Evolutionary conservation across 257 asterid species (phyloP).

Genomic region (Solanum ossicruentum): DNA sequence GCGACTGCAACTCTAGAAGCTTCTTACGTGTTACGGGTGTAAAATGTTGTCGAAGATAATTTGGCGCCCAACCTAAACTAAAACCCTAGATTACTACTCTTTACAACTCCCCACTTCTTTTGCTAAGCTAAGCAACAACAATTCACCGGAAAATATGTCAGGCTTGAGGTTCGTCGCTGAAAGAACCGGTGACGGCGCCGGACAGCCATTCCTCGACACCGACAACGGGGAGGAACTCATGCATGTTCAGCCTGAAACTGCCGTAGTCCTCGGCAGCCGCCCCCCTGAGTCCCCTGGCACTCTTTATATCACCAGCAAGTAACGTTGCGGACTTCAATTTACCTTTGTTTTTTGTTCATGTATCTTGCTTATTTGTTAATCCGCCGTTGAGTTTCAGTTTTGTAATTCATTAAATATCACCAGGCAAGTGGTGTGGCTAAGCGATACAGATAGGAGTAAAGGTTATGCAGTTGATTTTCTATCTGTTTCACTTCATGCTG

Average conservation of each 20-base stretch:
- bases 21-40: neutral
- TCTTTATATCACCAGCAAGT: slow-evolving; percentile 79
- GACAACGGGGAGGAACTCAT: slow-evolving; percentile 58
- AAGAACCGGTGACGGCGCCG: slow-evolving; percentile 50
- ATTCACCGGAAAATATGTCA: slow-evolving; percentile 26
- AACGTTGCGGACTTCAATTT: neutral
- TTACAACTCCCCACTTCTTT: neutral
- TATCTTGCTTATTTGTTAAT: neutral
- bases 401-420: neutral
- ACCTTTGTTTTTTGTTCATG: neutral
- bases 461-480: slow-evolving; percentile 82
- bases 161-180: slow-evolving; percentile 53
- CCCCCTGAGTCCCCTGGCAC: slow-evolving; percentile 64
- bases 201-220: slow-evolving; percentile 46
- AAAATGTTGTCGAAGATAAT: neutral
- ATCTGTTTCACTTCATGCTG: slow-evolving; percentile 76
- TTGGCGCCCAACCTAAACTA: neutral
- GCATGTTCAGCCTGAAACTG: slow-evolving; percentile 47
- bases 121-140: neutral
- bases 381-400: neutral
- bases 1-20: neutral
- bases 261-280: slow-evolving; percentile 60
- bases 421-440: slow-evolving; percentile 94
- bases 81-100: neutral
- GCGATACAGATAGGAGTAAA: slow-evolving; percentile 51